Conservation (phyloP, 2,329 filamentous ascomycete species). For the Fusarium paranaense region DNA sequence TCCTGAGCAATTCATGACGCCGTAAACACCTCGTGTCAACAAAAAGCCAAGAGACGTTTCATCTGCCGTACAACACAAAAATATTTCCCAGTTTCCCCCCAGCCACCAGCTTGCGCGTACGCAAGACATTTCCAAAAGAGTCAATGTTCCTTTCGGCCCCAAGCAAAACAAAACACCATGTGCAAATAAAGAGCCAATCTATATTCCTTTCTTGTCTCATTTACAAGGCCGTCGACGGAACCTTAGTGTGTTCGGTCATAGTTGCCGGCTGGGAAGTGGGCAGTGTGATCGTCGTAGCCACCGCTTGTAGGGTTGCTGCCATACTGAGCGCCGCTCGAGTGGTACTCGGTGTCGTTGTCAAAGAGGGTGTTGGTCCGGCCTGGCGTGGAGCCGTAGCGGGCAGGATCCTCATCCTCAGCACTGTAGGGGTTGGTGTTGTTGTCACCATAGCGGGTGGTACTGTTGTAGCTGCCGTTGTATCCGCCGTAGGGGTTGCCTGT, state of each 20-base stretch:
- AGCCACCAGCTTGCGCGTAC: not conserved
- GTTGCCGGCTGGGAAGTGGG: constrained; percentile 67
- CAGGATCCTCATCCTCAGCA: constrained; percentile 54
- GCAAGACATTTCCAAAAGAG: constrained; percentile 28
- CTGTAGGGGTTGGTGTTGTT: constrained; percentile 53
- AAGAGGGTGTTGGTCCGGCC: constrained; percentile 57
- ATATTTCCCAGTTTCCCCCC: constrained; percentile 18
- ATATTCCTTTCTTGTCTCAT: constrained; percentile 36
- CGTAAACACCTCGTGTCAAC: constrained; percentile 32
- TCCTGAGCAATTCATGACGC: constrained; percentile 40
- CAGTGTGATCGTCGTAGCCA: constrained; percentile 54
- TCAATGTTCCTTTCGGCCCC: constrained; percentile 21
- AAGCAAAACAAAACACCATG: constrained; percentile 34
- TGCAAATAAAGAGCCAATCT: constrained; percentile 31
- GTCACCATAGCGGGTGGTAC: constrained; percentile 51
- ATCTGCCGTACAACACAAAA: constrained; percentile 35
- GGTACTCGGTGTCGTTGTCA: constrained; percentile 64
- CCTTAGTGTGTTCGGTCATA: constrained; percentile 64
- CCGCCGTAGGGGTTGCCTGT: constrained; percentile 40
- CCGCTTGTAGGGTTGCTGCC: constrained; percentile 31
- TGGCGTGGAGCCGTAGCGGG: constrained; percentile 54
- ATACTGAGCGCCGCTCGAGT: constrained; percentile 42
- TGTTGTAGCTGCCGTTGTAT: constrained; percentile 49
- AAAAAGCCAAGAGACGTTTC: constrained; percentile 37
- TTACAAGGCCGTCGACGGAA: constrained; percentile 23